These are phyloP conservation scores for Polygonum maritimum DNA, from an alignment of 148 eudicot genomes.

Conservation along the genomic window DNA sequence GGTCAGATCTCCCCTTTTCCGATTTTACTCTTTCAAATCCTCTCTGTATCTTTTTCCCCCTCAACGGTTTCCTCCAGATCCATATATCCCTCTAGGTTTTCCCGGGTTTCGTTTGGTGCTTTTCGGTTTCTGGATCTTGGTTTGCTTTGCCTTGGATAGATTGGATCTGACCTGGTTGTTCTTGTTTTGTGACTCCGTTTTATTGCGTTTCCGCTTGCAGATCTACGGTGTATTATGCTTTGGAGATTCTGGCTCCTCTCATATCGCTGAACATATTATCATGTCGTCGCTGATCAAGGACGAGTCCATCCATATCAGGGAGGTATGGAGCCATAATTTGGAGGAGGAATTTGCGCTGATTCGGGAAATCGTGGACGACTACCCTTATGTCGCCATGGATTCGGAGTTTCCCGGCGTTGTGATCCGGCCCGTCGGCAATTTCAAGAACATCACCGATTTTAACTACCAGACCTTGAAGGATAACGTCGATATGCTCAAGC, in stretches of 20 bases:
- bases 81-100: not conserved
- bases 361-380: constrained; percentile 4
- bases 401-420: constrained; percentile 11
- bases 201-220: constrained; percentile 9
- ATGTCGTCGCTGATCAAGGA: constrained; percentile 13
- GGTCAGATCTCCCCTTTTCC: constrained; percentile 1
- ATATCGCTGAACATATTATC: not conserved
- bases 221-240: constrained; percentile 11
- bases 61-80: not conserved
- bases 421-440: constrained; percentile 7
- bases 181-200: not conserved
- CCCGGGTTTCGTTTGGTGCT: not conserved
- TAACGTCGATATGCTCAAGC: constrained; percentile 13
- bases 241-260: not conserved
- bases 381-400: constrained; percentile 12
- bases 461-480: constrained; percentile 8
- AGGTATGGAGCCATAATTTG: constrained; percentile 11
- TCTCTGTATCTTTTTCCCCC: not conserved
- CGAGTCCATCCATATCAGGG: constrained; percentile 13
- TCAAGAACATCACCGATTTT: constrained; percentile 3
- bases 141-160: not conserved
- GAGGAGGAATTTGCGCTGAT: constrained; percentile 13
- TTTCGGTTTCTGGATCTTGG: not conserved
- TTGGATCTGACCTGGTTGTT: not conserved
- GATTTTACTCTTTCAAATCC: not conserved